Evolutionary conservation across 768 basidiomycete species (phyloP), one percentile per base, ranked within the genome.

Genomic region (Lyophyllum semitale): DNA sequence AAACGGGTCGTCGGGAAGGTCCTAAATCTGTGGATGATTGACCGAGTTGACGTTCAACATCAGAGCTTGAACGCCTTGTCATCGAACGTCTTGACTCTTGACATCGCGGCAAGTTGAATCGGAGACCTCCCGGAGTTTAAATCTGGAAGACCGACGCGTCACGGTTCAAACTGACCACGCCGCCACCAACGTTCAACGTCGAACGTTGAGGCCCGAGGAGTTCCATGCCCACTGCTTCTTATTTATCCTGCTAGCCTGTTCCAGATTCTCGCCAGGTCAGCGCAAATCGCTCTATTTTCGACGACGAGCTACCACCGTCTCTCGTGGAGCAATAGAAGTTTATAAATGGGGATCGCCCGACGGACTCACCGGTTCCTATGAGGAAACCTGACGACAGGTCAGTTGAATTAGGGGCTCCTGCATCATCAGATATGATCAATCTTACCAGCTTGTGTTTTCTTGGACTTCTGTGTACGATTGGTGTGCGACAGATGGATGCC

Each of bases 51-150:
- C 44, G n/a, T 27, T 7, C 43, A 44, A 4, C 15, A 45, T n/a
- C 15, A 45, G 26, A 18, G 17, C 5, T 29, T 11, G 43, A 45
- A 5, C 4, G 26, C 18, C 37, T 38, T 29, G 44, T 27, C 44
- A 18, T 15, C 22, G 43, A 11, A 17, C n/a, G 13, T n/a, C n/a
- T n/a, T n/a, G n/a, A n/a, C n/a, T n/a, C n/a, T n/a, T n/a, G n/a
- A n/a, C n/a, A n/a, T n/a, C n/a, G n/a, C n/a, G n/a, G n/a, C 7
- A 20, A n/a, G 29, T 59, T 50, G 17, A 53, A 51, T 52, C 55
- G 55, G 53, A 54, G 55, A 53, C 38, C 11, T 40, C 22, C 17
- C 54, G 55, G 59, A 58, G 51, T 54, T 53, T 43, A 20, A 45
- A 47, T 25, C 9, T 22, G 17, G 9, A 43, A 6, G 29, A 6